A percentile compares a stretch with the other conserved stretches of the same genome.
Conservation (phyloP, 2,329 filamentous ascomycete species). For the Cladorrhinum sp. region DNA sequence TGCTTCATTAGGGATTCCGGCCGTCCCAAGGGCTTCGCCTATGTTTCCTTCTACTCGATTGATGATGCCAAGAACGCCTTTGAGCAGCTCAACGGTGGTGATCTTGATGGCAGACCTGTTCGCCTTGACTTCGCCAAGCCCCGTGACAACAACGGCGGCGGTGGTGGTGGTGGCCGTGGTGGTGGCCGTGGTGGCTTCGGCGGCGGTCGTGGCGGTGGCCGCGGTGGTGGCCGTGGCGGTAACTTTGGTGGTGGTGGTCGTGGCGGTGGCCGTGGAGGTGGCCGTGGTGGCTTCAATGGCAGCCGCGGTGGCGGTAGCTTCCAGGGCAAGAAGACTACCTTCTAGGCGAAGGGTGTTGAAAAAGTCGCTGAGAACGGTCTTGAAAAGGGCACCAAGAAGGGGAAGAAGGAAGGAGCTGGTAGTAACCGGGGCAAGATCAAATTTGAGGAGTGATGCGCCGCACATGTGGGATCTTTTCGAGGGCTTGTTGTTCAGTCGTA, state of each 20-base stretch:
- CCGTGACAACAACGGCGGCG: slow-evolving; percentile 50
- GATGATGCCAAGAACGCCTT: slow-evolving; percentile 80
- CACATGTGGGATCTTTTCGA: slow-evolving; percentile 41
- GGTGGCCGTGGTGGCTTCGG: slow-evolving; percentile 52
- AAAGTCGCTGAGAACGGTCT: background rate
- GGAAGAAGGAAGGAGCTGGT: too few relatives aligned
- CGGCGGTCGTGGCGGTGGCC: slow-evolving; percentile 40
- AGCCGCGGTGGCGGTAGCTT: slow-evolving; percentile 53
- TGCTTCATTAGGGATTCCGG: slow-evolving; percentile 62
- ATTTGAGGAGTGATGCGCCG: slow-evolving; percentile 37
- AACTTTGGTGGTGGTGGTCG: slow-evolving; percentile 49
- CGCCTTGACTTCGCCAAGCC: slow-evolving; percentile 79
- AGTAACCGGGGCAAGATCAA: too few relatives aligned
- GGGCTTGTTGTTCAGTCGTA: slow-evolving; percentile 44
- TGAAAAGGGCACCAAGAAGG: slow-evolving; percentile 2
- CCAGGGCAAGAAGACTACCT: slow-evolving; percentile 73
- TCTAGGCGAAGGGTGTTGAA: slow-evolving; percentile 32
- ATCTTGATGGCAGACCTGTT: slow-evolving; percentile 69
- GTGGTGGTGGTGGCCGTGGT: slow-evolving; percentile 46
- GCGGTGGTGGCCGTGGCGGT: slow-evolving; percentile 41
- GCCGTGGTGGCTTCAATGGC: slow-evolving; percentile 48
- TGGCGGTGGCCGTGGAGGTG: slow-evolving; percentile 49
- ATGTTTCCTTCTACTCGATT: slow-evolving; percentile 76
- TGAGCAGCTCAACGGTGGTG: slow-evolving; percentile 56
- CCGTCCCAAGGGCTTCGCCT: slow-evolving; percentile 87